A percentile compares a stretch with the other conserved stretches of the same genome.
Evolutionary conservation across 805 yeast species (phyloP).

Genomic region (Wickerhamiella azymoides): DNA sequence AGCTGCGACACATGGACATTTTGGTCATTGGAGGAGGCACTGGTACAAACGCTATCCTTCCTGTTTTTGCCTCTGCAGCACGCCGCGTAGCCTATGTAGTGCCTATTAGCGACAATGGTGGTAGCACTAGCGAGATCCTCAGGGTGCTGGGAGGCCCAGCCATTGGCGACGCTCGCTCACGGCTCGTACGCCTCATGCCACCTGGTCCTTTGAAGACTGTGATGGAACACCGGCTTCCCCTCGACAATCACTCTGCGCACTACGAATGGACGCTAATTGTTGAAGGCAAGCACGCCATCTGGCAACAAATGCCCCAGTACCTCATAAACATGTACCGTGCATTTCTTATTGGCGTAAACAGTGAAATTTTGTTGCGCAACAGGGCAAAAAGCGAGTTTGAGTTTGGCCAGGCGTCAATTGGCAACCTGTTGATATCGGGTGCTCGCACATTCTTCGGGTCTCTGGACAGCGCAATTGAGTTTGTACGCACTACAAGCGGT

Average conservation of each 20-base stretch:
- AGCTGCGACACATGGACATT: slow-evolving; percentile 14
- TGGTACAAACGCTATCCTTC: slow-evolving; percentile 69
- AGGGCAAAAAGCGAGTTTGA: slow-evolving; percentile 48
- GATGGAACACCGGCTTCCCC: slow-evolving; percentile 39
- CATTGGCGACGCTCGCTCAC: slow-evolving; percentile 77
- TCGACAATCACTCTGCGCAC: slow-evolving; percentile 39
- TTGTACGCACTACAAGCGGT: slow-evolving; percentile 50
- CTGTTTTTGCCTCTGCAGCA: slow-evolving; percentile 37
- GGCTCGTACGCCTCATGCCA: slow-evolving; percentile 63
- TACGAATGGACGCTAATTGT: slow-evolving; percentile 64
- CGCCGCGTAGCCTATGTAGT: slow-evolving; percentile 46
- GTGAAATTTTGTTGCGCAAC: slow-evolving; percentile 56
- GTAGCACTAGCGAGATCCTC: slow-evolving; percentile 79
- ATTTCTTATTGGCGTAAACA: slow-evolving; percentile 64
- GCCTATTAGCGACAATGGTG: slow-evolving; percentile 89
- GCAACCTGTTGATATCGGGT: slow-evolving; percentile 74
- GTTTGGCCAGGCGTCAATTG: slow-evolving; percentile 68
- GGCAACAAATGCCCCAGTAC: slow-evolving; percentile 48
- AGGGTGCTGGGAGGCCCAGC: slow-evolving; percentile 90
- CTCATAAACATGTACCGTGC: slow-evolving; percentile 59
- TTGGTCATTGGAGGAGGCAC: slow-evolving; percentile 28
- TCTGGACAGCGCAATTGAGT: slow-evolving; percentile 68
- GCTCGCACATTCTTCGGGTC: slow-evolving; percentile 72
- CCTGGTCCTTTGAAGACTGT: slow-evolving; percentile 28
- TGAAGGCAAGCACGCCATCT: slow-evolving; percentile 60